phyloP scores from a whole-genome alignment of 257 asterid species.

The Penstemon eatonii region DNA sequence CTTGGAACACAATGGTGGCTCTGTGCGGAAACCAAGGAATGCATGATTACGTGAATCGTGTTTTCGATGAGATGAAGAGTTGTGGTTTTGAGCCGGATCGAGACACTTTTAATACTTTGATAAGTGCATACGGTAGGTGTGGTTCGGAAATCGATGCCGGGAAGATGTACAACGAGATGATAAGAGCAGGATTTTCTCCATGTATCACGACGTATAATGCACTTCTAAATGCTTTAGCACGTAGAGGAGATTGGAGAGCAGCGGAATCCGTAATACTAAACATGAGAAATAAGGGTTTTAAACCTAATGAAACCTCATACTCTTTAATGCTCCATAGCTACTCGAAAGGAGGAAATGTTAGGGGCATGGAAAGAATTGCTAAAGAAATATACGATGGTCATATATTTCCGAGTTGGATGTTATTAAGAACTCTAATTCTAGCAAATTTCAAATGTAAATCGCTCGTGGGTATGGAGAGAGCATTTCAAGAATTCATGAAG shows the following conservation, averaged over 20 bases:
- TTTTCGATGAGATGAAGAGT: constrained; percentile 81
- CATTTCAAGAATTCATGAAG: constrained; percentile 74
- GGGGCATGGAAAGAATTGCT: constrained; percentile 78
- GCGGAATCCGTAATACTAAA: constrained; percentile 66
- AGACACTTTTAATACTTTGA: constrained; percentile 84
- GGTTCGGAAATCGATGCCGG: constrained; percentile 71
- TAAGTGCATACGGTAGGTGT: constrained; percentile 86
- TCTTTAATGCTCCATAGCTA: constrained; percentile 83
- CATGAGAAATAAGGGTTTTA: constrained; percentile 81
- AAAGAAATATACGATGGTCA: constrained; percentile 74
- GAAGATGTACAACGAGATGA: constrained; percentile 78
- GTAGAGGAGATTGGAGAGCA: constrained; percentile 78
- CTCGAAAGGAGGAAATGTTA: constrained; percentile 75
- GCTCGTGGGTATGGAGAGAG: constrained; percentile 83
- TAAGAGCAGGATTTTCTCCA: constrained; percentile 76
- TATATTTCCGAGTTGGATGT: constrained; percentile 93
- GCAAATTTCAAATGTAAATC: constrained; percentile 82
- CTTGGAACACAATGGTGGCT: constrained; percentile 94
- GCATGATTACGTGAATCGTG: constrained; percentile 68
- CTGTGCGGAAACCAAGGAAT: constrained; percentile 85
- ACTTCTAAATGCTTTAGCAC: constrained; percentile 81
- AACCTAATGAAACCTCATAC: constrained; percentile 77
- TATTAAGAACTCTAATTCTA: constrained; percentile 73
- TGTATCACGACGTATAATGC: constrained; percentile 85
- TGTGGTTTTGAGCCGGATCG: constrained; percentile 91